Evolutionary conservation across 495 filamentous ascomycete genomes (phyloP), one percentile per base, ranked within the genome.

Genomic region (Penicillium canescens): DNA sequence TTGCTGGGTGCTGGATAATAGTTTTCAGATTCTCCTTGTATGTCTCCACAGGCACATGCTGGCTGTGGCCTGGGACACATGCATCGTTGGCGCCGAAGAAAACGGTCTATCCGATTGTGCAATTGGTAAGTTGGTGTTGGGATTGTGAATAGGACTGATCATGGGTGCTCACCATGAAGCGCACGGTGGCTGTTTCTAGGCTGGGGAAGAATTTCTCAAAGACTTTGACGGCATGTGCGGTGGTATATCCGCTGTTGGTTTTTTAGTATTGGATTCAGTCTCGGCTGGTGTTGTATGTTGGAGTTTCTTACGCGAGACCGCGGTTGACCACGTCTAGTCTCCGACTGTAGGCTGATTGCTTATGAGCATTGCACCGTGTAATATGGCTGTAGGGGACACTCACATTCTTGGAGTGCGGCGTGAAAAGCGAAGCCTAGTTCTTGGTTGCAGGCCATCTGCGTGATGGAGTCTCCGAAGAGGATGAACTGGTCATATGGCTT

Each of bases 71-170:
- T 16, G 76, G 75, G n/a, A 92, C 60, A 49, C 78, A 79, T 6
- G 92, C 86, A 66, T 96, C 92, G 64, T 96, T 96, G 61, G 92
- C 89, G 14, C 92, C 92, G 53, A 96, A 84, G 61, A 94, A 91
- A 56, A 96, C 74, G 20, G 86, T 78, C 89, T 93, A 47, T 23
- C 12, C 7, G 16, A 33, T 26, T 6, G 42, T 9, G 37, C 13
- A 24, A 28, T 23, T 24, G 47, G 47, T 48, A 6, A 12, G 51
- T 52, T 56, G 43, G 61, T 31, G 7, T 20, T 33, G 24, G 38
- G 5, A 11, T 43, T 49, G 23, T n/a, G 33, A 26, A 45, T 47
- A 11, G 12, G 20, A 4, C n/a, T 36, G 10, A 46, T 39, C 26
- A 14, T 23, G 16, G 26, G 24, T 18, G 66, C 72, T 51, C 76